Evolutionary conservation across 2,329 filamentous ascomycete species (phyloP).

Genomic region (Phialophora expanda): DNA sequence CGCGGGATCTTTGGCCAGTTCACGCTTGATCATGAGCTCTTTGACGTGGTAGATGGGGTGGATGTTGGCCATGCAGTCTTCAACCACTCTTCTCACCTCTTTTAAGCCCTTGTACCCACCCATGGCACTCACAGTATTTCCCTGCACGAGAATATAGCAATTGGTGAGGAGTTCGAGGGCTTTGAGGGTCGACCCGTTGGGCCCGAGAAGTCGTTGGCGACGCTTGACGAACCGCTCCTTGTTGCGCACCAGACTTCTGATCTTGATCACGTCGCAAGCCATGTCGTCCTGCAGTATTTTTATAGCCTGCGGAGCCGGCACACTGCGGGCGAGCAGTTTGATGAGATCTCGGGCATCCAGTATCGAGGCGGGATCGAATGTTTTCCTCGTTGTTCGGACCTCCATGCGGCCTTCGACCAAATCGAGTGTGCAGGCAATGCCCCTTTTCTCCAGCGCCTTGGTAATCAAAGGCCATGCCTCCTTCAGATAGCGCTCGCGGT

Average conservation of each 20-base stretch:
- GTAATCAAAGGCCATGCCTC: conserved; percentile 93
- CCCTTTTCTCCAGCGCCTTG: conserved; percentile 80
- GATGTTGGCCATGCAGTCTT: conserved; percentile 96
- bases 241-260: conserved; percentile 84
- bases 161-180: conserved; percentile 89
- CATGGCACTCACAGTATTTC: conserved; percentile 92
- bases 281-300: conserved; percentile 93
- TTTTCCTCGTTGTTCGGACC: conserved; percentile 91
- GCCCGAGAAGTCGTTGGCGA: conserved; percentile 87
- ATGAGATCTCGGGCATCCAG: conserved; percentile 93
- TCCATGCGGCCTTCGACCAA: conserved; percentile 96
- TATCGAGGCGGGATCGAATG: conserved; percentile 88
- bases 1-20: conserved; percentile 86
- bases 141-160: conserved; percentile 93
- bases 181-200: conserved; percentile 89
- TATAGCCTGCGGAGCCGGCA: conserved; percentile 77
- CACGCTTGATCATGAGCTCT: conserved; percentile 90
- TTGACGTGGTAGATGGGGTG: conserved; percentile 94
- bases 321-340: conserved; percentile 86
- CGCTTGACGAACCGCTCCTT: conserved; percentile 97
- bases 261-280: conserved; percentile 95
- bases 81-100: conserved; percentile 84
- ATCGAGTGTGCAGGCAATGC: conserved; percentile 90
- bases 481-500: conserved; percentile 90
- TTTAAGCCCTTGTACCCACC: conserved; percentile 92